Conservation (phyloP, 2,329 filamentous ascomycete species). For the Penicillium nordicum region DNA sequence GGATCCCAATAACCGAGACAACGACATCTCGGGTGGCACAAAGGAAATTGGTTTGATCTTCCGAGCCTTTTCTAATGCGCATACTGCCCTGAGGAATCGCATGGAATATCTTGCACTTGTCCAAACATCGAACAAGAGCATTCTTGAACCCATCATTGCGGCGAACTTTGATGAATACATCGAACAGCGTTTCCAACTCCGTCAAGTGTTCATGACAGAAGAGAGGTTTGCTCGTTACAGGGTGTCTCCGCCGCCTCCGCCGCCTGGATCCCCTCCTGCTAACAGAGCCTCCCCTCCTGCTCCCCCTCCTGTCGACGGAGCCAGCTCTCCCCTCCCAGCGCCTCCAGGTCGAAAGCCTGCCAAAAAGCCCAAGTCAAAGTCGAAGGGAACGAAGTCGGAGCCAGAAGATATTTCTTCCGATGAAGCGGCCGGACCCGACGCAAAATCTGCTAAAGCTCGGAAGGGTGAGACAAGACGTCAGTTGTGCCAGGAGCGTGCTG, state of each 20-base stretch:
- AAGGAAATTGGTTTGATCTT: constrained; percentile 66
- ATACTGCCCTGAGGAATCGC: constrained; percentile 54
- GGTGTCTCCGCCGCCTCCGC: constrained; percentile 20
- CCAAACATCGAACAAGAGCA: constrained; percentile 44
- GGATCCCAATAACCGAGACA: constrained; percentile 78
- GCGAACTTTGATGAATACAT: constrained; percentile 77
- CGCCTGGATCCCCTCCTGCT: constrained; percentile 6
- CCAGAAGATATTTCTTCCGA: constrained; percentile 6
- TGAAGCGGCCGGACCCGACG: constrained; percentile 3
- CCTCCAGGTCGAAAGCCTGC: not conserved
- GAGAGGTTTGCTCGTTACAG: constrained; percentile 34
- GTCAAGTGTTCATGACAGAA: constrained; percentile 49
- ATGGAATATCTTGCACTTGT: constrained; percentile 45
- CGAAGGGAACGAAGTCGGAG: constrained; percentile 1
- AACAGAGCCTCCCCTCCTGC: constrained; percentile 12
- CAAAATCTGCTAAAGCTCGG: constrained; percentile 14
- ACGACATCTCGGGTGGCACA: constrained; percentile 89
- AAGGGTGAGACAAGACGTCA: constrained; percentile 29
- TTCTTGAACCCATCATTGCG: constrained; percentile 69
- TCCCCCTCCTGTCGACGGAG: constrained; percentile 1
- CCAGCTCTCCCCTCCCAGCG: not conserved
- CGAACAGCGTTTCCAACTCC: constrained; percentile 63
- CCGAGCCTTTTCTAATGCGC: constrained; percentile 65
- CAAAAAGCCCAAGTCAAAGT: not conserved
- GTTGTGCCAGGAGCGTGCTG: constrained; percentile 29